phyloP scores from a whole-genome alignment of 768 basidiomycete genomes.

The Mycena albidolilacea region DNA sequence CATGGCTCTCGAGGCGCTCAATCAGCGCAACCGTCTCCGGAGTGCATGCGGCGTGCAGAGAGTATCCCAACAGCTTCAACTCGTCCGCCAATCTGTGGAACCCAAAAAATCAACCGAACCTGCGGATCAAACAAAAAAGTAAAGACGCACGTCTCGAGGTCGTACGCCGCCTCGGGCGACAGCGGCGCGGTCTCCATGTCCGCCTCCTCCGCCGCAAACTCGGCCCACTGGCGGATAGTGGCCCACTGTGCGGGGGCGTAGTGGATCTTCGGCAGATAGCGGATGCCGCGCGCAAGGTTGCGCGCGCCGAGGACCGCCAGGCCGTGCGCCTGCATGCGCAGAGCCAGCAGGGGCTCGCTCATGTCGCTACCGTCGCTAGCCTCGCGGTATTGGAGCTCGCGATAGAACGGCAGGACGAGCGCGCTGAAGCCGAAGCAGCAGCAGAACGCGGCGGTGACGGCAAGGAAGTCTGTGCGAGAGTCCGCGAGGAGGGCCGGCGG shows the following conservation, averaged over 20 bases:
- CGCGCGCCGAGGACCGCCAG: conserved; percentile 10
- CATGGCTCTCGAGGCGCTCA: conserved; percentile 2
- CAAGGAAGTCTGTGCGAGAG: background rate
- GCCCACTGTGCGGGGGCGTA: conserved; percentile 9
- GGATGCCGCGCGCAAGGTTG: conserved; percentile 13
- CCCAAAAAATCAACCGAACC: background rate
- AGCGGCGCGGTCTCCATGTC: background rate
- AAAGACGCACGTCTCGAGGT: background rate
- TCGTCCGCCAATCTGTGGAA: conserved; percentile 1
- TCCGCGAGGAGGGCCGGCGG: background rate
- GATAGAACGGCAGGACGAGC: conserved; percentile 16
- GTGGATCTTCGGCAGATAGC: conserved; percentile 21
- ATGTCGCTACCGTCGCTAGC: background rate
- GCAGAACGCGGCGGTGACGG: background rate
- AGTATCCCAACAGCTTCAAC: conserved; percentile 13
- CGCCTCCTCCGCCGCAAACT: conserved; percentile 21
- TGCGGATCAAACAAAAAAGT: too few species aligned
- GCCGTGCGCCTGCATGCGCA: conserved; percentile 22
- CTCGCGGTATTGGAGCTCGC: conserved; percentile 9
- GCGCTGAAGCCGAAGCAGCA: conserved; percentile 2
- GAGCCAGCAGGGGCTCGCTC: background rate
- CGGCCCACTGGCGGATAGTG: conserved; percentile 15
- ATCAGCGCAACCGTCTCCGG: background rate
- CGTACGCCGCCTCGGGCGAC: background rate
- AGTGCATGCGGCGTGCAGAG: background rate